A percentile compares a stretch with the other conserved stretches of the same genome.
phyloP scores from a whole-genome alignment of 164 flowering plant genomes.

The Chimonanthus praecox region DNA sequence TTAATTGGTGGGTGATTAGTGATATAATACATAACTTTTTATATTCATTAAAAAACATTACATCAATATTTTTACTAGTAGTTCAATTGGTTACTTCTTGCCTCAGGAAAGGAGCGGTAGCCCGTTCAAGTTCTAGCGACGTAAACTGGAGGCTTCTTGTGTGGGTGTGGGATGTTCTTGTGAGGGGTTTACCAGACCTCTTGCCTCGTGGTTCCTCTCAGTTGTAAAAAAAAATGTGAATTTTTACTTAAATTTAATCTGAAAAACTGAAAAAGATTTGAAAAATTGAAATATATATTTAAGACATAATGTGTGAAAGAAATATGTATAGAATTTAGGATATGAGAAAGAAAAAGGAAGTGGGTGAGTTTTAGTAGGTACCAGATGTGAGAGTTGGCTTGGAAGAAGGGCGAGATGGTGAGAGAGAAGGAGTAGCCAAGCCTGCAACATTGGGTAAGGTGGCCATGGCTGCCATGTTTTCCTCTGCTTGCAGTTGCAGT shows the following conservation, averaged over 20 bases:
- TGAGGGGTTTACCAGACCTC: neutral
- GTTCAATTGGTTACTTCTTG: too few relatives aligned
- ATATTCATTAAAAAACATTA: too few relatives aligned
- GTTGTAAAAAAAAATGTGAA: neutral
- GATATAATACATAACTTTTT: too few relatives aligned
- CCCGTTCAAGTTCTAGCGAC: too few relatives aligned
- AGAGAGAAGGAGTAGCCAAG: slow-evolving; percentile 3
- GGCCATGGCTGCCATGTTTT: slow-evolving; percentile 7
- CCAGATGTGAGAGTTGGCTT: slow-evolving; percentile 6
- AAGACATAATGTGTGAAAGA: neutral
- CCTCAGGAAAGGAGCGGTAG: too few relatives aligned
- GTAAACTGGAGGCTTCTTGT: too few relatives aligned
- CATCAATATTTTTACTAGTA: too few relatives aligned
- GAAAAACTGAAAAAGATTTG: neutral
- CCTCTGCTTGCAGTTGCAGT: neutral
- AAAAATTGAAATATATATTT: neutral
- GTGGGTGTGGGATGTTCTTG: too few relatives aligned
- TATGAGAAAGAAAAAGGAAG: neutral
- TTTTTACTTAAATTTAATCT: neutral
- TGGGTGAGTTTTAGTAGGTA: neutral
- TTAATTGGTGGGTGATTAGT: too few relatives aligned
- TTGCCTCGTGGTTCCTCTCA: neutral
- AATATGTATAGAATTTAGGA: neutral
- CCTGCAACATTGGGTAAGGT: slow-evolving; percentile 10
- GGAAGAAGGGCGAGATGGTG: slow-evolving; percentile 3